Conservation (phyloP, 306 rosid genomes). For the Cyamopsis tetragonoloba region DNA sequence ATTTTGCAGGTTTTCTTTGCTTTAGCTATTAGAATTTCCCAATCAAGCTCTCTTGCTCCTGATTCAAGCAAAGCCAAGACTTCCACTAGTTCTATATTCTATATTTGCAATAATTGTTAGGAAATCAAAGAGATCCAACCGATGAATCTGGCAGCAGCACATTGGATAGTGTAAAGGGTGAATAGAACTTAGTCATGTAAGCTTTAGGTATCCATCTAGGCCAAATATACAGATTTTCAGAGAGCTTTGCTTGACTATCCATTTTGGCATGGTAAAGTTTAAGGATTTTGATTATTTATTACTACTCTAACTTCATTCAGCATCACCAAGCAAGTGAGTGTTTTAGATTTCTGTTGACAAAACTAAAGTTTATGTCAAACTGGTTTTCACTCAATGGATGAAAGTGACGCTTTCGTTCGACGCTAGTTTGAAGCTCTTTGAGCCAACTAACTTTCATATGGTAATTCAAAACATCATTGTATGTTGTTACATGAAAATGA, state of each 20-base stretch:
- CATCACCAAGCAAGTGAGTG: not conserved
- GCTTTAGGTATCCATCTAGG: conserved; percentile 72
- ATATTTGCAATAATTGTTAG: conserved; percentile 56
- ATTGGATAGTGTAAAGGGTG: conserved; percentile 47
- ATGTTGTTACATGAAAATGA: too few relatives aligned
- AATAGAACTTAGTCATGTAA: conserved; percentile 58
- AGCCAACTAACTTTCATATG: too few relatives aligned
- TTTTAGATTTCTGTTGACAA: too few relatives aligned
- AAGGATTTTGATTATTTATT: not conserved
- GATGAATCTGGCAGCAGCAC: conserved; percentile 53
- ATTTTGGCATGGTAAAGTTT: conserved; percentile 55
- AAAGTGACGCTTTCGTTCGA: too few relatives aligned
- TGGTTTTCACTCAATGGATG: too few relatives aligned
- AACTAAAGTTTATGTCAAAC: too few relatives aligned
- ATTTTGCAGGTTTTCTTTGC: conserved; percentile 65
- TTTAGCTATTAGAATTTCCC: conserved; percentile 63
- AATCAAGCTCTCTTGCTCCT: conserved; percentile 52
- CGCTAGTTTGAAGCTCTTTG: too few relatives aligned
- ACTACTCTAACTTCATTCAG: not conserved
- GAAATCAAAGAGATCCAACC: conserved; percentile 56
- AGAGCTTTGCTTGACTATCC: conserved; percentile 59
- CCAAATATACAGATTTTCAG: conserved; percentile 61
- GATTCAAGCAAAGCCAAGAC: conserved; percentile 61
- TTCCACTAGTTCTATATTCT: conserved; percentile 66
- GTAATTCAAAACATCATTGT: too few relatives aligned